phyloP scores from a whole-genome alignment of 768 basidiomycete genomes.

The Lyophyllum shimeji region DNA sequence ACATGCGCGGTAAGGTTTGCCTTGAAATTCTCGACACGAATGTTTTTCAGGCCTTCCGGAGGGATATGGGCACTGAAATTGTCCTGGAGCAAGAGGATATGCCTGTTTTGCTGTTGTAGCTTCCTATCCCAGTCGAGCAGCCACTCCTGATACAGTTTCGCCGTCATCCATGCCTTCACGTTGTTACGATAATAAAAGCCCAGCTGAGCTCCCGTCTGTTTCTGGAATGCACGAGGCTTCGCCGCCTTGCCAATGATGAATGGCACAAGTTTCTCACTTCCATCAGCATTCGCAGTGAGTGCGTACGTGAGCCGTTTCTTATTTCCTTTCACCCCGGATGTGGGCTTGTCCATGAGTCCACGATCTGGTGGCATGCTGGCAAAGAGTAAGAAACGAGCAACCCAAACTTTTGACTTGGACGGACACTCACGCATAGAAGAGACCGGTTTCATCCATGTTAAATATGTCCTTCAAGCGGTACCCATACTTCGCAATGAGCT shows the following conservation, averaged over 20 bases:
- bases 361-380: too few species aligned
- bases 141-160: slow-evolving; percentile 27
- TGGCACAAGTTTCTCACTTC: too few species aligned
- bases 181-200: slow-evolving; percentile 37
- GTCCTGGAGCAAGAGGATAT: slow-evolving; percentile 4
- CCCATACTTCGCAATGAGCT: slow-evolving; percentile 24
- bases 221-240: neutral
- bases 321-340: too few species aligned
- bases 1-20: too few species aligned
- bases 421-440: slow-evolving; percentile 22
- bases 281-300: too few species aligned
- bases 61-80: neutral
- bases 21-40: neutral
- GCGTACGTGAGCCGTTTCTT: too few species aligned
- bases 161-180: slow-evolving; percentile 39
- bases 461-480: slow-evolving; percentile 31
- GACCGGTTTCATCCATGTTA: slow-evolving; percentile 35
- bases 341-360: too few species aligned
- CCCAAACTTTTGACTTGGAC: too few species aligned
- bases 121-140: too few species aligned
- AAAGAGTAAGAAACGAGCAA: too few species aligned
- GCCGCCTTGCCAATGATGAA: too few species aligned
- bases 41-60: slow-evolving; percentile 3
- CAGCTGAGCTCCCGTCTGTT: slow-evolving; percentile 27
- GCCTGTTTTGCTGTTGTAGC: neutral